Conservation (phyloP, 129 eudicot genomes). For the Rutidosis leptorrhynchoides region DNA sequence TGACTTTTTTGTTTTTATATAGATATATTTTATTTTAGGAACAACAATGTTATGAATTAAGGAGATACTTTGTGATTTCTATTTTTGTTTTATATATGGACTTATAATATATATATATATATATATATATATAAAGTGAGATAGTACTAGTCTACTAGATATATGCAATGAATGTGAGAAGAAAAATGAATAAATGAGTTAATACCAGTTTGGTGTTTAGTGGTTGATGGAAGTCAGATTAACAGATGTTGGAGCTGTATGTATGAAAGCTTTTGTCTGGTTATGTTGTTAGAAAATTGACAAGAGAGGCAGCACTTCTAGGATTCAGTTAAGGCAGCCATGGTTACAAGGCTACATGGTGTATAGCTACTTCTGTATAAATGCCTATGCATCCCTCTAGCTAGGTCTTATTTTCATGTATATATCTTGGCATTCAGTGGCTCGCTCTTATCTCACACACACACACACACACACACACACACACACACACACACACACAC, state of each 20-base stretch:
- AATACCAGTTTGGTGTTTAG: constrained; percentile 42
- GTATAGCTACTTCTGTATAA: constrained; percentile 44
- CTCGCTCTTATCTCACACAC: background rate
- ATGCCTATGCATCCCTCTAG: constrained; percentile 40
- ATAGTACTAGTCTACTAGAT: constrained; percentile 28
- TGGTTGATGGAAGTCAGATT: constrained; percentile 41
- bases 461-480: background rate
- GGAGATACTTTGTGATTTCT: constrained; percentile 15
- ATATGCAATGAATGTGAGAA: constrained; percentile 41
- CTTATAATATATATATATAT: background rate
- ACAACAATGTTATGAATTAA: background rate
- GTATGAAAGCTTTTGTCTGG: constrained; percentile 42
- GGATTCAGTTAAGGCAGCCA: constrained; percentile 47
- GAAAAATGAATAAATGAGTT: constrained; percentile 39
- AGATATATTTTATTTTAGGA: background rate
- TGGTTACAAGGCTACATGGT: constrained; percentile 39
- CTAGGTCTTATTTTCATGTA: constrained; percentile 37
- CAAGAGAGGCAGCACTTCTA: constrained; percentile 39
- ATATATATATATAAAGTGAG: constrained; percentile 14
- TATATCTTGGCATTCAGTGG: constrained; percentile 18
- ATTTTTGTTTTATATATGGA: constrained; percentile 32
- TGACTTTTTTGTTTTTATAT: background rate
- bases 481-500: no score
- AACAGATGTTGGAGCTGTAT: constrained; percentile 43
- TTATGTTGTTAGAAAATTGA: constrained; percentile 38